Conservation (phyloP, 306 rosid genomes). For the Psophocarpus tetragonolobus region DNA sequence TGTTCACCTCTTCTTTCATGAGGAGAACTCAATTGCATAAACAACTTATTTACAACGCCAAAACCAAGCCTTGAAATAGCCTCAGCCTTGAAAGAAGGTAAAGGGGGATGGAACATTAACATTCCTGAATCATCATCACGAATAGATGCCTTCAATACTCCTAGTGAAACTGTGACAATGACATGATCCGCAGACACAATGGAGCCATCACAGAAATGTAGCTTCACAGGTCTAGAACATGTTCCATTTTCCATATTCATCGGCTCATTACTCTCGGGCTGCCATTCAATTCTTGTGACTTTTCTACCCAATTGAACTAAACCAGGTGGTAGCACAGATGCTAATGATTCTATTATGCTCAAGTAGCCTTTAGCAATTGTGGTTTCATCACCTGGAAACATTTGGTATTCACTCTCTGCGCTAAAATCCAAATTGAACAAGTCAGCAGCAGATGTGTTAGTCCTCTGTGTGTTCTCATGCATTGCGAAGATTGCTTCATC, state of each 20-base stretch:
- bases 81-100: conserved; percentile 72
- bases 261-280: background rate
- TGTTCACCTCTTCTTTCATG: conserved; percentile 12
- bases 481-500: conserved; percentile 71
- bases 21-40: conserved; percentile 60
- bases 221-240: conserved; percentile 57
- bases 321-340: conserved; percentile 72
- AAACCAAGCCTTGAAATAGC: conserved; percentile 94
- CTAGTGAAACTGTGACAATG: conserved; percentile 84
- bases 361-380: conserved; percentile 77
- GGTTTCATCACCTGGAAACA: conserved; percentile 87
- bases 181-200: conserved; percentile 78
- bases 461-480: conserved; percentile 73
- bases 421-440: conserved; percentile 59
- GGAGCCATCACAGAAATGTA: conserved; percentile 78
- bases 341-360: conserved; percentile 61
- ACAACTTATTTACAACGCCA: conserved; percentile 91
- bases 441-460: conserved; percentile 83
- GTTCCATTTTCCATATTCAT: conserved; percentile 32
- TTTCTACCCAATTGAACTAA: conserved; percentile 61
- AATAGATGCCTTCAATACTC: conserved; percentile 81
- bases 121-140: conserved; percentile 51
- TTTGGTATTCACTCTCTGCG: conserved; percentile 80
- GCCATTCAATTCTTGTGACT: conserved; percentile 71
- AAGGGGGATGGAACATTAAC: conserved; percentile 76